A percentile compares a stretch with the other conserved stretches of the same genome.
Evolutionary conservation across 2,329 filamentous ascomycete species (phyloP).

Genomic region (Claviceps humidiphila): DNA sequence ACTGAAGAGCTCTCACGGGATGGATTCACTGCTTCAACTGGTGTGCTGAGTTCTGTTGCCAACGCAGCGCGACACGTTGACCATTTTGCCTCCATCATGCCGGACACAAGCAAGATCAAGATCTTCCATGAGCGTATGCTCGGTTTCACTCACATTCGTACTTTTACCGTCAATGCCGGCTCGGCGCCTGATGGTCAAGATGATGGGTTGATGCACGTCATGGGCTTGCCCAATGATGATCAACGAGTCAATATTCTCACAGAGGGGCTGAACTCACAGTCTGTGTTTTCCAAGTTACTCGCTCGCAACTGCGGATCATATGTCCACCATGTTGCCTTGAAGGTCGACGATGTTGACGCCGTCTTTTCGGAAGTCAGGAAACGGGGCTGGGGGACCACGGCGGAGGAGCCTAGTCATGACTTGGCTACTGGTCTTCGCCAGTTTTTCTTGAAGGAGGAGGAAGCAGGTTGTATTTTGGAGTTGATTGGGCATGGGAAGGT

Average conservation of each 20-base stretch:
- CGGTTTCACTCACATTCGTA: not conserved
- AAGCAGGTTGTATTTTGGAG: not conserved
- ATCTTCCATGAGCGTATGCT: not conserved
- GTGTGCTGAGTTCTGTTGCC: not conserved
- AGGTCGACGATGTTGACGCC: not conserved
- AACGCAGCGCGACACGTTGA: not conserved
- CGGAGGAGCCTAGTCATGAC: not conserved
- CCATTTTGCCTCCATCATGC: not conserved
- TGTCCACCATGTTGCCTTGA: not conserved
- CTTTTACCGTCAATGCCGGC: not conserved
- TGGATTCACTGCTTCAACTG: not conserved
- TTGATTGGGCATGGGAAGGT: constrained; percentile 9
- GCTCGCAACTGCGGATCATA: not conserved
- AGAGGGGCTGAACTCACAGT: not conserved
- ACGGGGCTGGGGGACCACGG: not conserved
- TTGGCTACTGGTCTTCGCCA: not conserved
- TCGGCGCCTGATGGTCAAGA: not conserved
- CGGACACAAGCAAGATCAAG: not conserved
- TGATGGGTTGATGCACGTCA: not conserved
- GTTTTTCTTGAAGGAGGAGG: not conserved
- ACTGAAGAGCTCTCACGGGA: not conserved
- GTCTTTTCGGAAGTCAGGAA: not conserved
- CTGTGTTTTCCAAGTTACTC: not conserved
- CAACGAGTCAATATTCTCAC: not conserved
- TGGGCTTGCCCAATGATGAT: not conserved